Base-by-base conservation (phyloP, 192 early-diverging fungal species). In the Backusella psychrophila region DNA sequence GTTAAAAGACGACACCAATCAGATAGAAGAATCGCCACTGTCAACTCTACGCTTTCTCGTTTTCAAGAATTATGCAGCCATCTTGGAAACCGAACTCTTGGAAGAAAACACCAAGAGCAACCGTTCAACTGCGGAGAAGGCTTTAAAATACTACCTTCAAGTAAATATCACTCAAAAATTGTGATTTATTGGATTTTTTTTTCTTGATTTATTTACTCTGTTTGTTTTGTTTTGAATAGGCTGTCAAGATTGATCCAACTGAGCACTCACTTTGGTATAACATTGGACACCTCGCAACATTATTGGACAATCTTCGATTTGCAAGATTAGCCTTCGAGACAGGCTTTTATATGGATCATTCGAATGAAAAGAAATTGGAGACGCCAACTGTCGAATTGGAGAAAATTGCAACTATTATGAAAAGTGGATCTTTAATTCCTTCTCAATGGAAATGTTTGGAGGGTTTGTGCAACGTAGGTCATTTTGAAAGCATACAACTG, bases 1-100 rank as follows among this genome's bases (percentile, higher is more conserved):
- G 7, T 31, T 70, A 46, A 73, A 72, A 53, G 79, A 38, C 2
- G 38, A 66, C 3, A 29, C 56, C 56, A 63, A 63, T 63, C 41
- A 53, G 14, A 14, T 49, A 14, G 49, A 80, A 6, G 67, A 59
- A 34, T 73, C 79, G 0, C 83, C 86, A 5, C 46, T 87, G 5
- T 77, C 82, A 12, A 77, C 83, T 21, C 56, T 87, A 26, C 84
- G 84, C 65, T 87, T 84, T 42, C 71, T 87, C 1, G 86, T 87
- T 4, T 87, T 81, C 33, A 84, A 82, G 35, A 87, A 87, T 66
- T 87, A 87, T 71, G 86, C 86, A 19, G 74, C 79, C 34, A 84
- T 87, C 39, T 71, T 87, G 23, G 86, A 87, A 66, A 81, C 83
- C 15, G 77, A 82, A 33, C 77, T 65, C 31, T 67, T 56, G 6